Evolutionary conservation across 2,329 filamentous ascomycete species (phyloP).

Genomic region (Pyrenochaeta sp.): DNA sequence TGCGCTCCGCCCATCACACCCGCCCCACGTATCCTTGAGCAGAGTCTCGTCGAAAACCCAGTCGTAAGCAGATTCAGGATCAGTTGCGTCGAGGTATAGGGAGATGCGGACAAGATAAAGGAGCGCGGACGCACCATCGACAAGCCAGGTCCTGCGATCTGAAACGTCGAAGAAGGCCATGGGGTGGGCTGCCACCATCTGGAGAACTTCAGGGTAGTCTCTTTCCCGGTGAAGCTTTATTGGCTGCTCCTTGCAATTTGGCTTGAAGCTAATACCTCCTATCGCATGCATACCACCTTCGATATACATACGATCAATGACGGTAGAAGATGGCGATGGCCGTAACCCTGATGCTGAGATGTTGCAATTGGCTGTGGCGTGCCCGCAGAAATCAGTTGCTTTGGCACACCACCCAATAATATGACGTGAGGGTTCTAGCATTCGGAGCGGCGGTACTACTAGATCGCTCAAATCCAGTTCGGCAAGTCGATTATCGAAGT

Average conservation of each 20-base stretch:
- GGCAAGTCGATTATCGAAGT: conserved; percentile 1
- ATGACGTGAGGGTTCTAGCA: neutral
- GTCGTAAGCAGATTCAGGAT: conserved; percentile 3
- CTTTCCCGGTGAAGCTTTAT: conserved; percentile 1
- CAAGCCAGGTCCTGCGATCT: conserved; percentile 46
- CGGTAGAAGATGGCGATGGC: neutral
- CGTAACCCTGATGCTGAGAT: neutral
- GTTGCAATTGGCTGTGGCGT: neutral
- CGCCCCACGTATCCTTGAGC: conserved; percentile 7
- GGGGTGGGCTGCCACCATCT: neutral
- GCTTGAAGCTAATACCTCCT: conserved; percentile 1
- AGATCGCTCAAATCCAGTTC: too few species aligned
- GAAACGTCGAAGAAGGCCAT: conserved; percentile 31
- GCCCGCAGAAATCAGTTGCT: conserved; percentile 5
- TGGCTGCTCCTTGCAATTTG: conserved; percentile 8
- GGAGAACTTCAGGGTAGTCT: conserved; percentile 3
- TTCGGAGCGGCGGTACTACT: neutral
- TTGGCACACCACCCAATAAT: conserved; percentile 9
- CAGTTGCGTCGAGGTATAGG: conserved; percentile 1
- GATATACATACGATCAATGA: conserved; percentile 7
- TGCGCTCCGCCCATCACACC: neutral
- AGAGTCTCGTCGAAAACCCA: conserved; percentile 6
- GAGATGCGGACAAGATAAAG: conserved; percentile 41
- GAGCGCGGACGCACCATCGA: conserved; percentile 49
- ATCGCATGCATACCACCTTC: conserved; percentile 3